Base-by-base conservation (phyloP, 768 basidiomycete species). In the Thelephora ganbajun region DNA sequence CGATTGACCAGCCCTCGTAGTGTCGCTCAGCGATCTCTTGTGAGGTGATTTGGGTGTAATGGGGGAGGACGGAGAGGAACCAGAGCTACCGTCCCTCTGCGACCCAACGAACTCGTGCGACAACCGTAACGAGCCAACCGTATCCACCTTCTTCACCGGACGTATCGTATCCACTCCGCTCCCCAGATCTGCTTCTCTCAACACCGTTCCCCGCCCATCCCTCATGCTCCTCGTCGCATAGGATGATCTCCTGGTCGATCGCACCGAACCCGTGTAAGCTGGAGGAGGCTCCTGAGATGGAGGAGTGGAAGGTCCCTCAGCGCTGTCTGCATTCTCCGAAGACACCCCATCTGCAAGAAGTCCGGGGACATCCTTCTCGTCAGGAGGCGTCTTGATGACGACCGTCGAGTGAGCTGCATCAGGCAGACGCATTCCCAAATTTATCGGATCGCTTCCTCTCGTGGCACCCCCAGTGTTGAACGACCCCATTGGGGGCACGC, bases 81-180 rank as follows among this genome's bases (percentile, higher is more conserved):
- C 59, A 22, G 61, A 56, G 50, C 69, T 70, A 18, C 68, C 70
- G 47, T 77, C 84, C 59, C 72, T 72, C 48, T 79, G 58, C 52
- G 71, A 86, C 9, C 89, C 90, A 23, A 91, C 79, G 58, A 77
- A 92, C 55, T 88, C 91, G 9, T 78, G 73, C 0, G 89, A 90
- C 16, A 86, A 61, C 51, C 80, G 70, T 12, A 90, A 65, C 4
- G 89, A 91, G 3, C 82, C 79, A 11, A 72, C 69, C 4, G 82
- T 73, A 60, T 96, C 91, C 26, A 94, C 80, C 57, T 87, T 89
- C 73, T 93, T 94, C 51, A 94, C 80, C 0, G 93, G 92, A 46
- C 91, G 75, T 56, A 98, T 89, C 1, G 93, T 98, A 56, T 87
- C 88, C 41, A 86, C 71, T 35, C 90, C 90, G 46, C 71, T 84